Evolutionary conservation across 495 filamentous ascomycete genomes (phyloP), one percentile per base, ranked within the genome.

Genomic region (Podospora pseudopauciseta): DNA sequence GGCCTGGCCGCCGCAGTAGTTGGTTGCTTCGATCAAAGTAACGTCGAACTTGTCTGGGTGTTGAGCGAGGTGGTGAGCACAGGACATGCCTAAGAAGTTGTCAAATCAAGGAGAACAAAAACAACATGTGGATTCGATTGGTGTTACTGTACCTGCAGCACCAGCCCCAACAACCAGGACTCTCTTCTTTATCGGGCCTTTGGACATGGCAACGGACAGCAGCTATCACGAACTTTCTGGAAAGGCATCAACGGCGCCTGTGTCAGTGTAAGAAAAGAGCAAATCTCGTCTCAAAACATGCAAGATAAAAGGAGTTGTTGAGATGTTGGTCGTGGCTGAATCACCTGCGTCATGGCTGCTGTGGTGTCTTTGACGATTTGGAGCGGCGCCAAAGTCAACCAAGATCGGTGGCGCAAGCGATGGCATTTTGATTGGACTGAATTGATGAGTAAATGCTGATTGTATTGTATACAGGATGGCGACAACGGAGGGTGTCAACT

Each of bases 1-100:
- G 1, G 92, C 92, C 75, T 96, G 92, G 0, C 92, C 91, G n/a
- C 92, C 92, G 64, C 87, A 86, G 63, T 91, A 86, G 49, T 83
- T 77, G 32, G 85, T 84, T 1, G 82, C 84, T 66, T 94, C 91
- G 64, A 96, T 85, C 28, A 94, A 73, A 0, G 91, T 93, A 30
- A 94, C 85, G 49, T 89, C 82, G 76, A 93, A 94, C 64, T 85
- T 86, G 49, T 91, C 86, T 0, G 89, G 89, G 70, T 94, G 90
- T 63, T 92, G 82, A 19, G 91, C 86, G 3, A 96, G 82, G 16
- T 90, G 89, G 20, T 88, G 82, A 9, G 91, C 91, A 72, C 91
- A 92, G 19, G 91, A 90, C 91, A 91, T 78, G 44, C 73, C 72
- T 74, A 32, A 28, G 11, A 11, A 5, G 4, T 20, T 59, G 59